Conservation (phyloP, 2,329 filamentous ascomycete species). For the Podosphaera leucotricha region DNA sequence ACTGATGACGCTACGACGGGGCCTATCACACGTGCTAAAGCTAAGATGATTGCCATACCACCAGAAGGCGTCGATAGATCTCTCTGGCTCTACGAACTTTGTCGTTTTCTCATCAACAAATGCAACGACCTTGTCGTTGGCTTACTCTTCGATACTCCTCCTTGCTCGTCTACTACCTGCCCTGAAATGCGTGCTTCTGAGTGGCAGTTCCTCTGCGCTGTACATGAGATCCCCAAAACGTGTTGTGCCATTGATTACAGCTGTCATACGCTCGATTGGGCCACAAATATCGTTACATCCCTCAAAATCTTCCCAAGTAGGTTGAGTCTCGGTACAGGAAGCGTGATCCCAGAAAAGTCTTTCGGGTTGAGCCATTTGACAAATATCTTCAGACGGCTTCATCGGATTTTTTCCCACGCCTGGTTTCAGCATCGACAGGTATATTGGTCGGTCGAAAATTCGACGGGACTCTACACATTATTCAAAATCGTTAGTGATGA, state of each 20-base stretch:
- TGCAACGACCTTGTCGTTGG: slow-evolving; percentile 82
- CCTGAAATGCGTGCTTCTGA: slow-evolving; percentile 97
- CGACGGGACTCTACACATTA: slow-evolving; percentile 82
- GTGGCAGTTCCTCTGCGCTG: slow-evolving; percentile 97
- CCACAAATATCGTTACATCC: slow-evolving; percentile 78
- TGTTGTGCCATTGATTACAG: slow-evolving; percentile 98
- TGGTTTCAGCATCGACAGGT: slow-evolving; percentile 95
- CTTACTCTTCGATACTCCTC: slow-evolving; percentile 74
- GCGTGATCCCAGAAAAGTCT: slow-evolving; percentile 31
- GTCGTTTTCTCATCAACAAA: slow-evolving; percentile 83
- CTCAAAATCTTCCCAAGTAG: slow-evolving; percentile 88
- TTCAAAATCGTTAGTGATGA: slow-evolving; percentile 94
- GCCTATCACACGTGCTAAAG: slow-evolving; percentile 54
- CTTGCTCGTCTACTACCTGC: slow-evolving; percentile 73
- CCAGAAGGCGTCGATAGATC: slow-evolving; percentile 64
- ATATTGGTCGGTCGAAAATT: slow-evolving; percentile 80
- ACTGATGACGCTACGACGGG: slow-evolving; percentile 29
- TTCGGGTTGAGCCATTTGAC: slow-evolving; percentile 61
- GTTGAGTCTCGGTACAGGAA: slow-evolving; percentile 16
- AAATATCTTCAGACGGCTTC: slow-evolving; percentile 83
- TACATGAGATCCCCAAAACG: slow-evolving; percentile 86
- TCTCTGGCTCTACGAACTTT: slow-evolving; percentile 94
- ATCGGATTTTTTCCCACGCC: slow-evolving; percentile 92
- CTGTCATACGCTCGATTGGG: slow-evolving; percentile 96
- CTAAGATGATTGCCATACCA: slow-evolving; percentile 51